Base-by-base conservation (phyloP, 305 asterid genomes). In the Euphrasia arctica region DNA sequence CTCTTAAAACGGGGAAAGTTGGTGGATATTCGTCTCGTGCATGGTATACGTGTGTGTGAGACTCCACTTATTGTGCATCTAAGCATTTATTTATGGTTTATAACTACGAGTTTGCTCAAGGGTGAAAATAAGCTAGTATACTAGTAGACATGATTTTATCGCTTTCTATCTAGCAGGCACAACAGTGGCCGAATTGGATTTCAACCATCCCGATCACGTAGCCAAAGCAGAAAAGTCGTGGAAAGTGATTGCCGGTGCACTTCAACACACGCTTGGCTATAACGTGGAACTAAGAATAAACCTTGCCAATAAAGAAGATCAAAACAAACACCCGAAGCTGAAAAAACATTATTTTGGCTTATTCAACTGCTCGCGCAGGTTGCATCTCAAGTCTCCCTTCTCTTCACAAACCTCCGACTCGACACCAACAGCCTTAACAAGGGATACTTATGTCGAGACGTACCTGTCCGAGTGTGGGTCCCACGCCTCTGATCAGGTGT, bases 221-320 rank as follows among this genome's bases (percentile, higher is more conserved):
- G 69, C 81, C 0, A 88, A 80, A 78, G 96, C 97, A 5, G 96
- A 88, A 73, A 88, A 83, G 54, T 82, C 84, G 0, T 90, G 96
- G 97, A 88, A 90, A 76, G 69, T 60, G 69, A 88, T 88, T 50
- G 92, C 96, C 7, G 77, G 82, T 56, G 85, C 85, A 4, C 87
- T 90, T 52, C 96, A 88, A 69, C 64, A 45, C 29, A 67, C 74
- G 27, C 74, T 88, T 15, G 88, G 88, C 13, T 77, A 77, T 70
- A 88, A 84, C 54, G 85, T 90, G 45, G 97, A 90, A 72, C 82
- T 85, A 68, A 81, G 92, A 68, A 80, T 88, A 77, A 77, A 81
- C 51, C 82, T 77, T 39, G 65, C 75, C 42, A 39, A 54, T 1
- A 67, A 68, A 29, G 62, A 68, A 58, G 49, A 36, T 36, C 42